Conservation (phyloP, 2,329 filamentous ascomycete species). For the Penicillium brasilianum region DNA sequence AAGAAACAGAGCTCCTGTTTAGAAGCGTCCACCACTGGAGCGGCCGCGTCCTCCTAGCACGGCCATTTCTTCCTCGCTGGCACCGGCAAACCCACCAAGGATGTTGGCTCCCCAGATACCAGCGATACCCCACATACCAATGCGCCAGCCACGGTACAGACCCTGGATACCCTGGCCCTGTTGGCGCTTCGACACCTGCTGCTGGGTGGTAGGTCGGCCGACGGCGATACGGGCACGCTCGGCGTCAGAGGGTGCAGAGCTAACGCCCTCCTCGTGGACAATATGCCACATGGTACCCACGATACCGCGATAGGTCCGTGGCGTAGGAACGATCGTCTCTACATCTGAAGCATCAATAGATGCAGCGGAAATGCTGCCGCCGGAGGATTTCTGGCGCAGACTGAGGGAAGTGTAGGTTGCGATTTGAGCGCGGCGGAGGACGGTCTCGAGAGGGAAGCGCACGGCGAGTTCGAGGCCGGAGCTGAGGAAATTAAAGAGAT, state of each 20-base stretch:
- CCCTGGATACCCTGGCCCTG: constrained; percentile 62
- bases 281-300: constrained; percentile 92
- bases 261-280: constrained; percentile 75
- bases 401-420: constrained; percentile 67
- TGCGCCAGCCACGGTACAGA: constrained; percentile 62
- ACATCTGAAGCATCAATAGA: constrained; percentile 45
- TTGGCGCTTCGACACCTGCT: constrained; percentile 46
- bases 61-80: constrained; percentile 43
- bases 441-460: constrained; percentile 89
- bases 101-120: constrained; percentile 60
- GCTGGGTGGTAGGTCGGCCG: constrained; percentile 45
- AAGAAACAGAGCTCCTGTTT: neutral
- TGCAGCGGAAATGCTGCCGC: constrained; percentile 27
- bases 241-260: constrained; percentile 51
- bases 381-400: constrained; percentile 42
- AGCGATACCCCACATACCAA: constrained; percentile 60
- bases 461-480: constrained; percentile 81
- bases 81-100: constrained; percentile 46
- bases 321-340: constrained; percentile 76
- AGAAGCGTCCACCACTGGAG: constrained; percentile 41
- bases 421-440: constrained; percentile 86
- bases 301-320: constrained; percentile 80
- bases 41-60: constrained; percentile 30
- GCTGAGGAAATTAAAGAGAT: constrained; percentile 78
- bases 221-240: constrained; percentile 42